Percentiles rank a stretch among this genome's conserved stretches.
Evolutionary conservation across 129 eudicot species (phyloP).

Genomic region (Arctium minus): DNA sequence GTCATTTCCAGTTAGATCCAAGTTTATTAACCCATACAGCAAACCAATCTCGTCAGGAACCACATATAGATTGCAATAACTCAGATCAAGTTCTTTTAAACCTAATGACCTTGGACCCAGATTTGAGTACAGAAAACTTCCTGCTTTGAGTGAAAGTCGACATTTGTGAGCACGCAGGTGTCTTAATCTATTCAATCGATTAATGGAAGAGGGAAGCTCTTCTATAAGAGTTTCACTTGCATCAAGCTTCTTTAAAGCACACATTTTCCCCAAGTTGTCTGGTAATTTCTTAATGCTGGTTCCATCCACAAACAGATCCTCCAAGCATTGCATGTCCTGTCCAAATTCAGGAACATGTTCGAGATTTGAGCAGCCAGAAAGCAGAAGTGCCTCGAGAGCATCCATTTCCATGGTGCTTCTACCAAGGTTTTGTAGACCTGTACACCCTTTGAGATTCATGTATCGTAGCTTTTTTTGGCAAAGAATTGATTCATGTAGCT

Average conservation of each 20-base stretch:
- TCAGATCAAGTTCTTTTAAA: conserved; percentile 13
- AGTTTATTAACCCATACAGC: not conserved
- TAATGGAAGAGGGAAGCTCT: conserved; percentile 6
- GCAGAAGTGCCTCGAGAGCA: conserved; percentile 13
- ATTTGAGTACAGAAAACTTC: not conserved
- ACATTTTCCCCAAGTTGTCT: conserved; percentile 9
- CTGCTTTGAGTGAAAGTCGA: not conserved
- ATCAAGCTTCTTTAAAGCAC: conserved; percentile 8
- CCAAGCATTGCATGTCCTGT: conserved; percentile 2
- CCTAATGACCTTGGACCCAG: not conserved
- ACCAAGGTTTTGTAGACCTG: not conserved
- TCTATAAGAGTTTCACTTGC: conserved; percentile 3
- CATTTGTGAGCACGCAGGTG: conserved; percentile 9
- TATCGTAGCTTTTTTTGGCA: not conserved
- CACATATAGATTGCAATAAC: conserved; percentile 5
- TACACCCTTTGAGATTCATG: conserved; percentile 10
- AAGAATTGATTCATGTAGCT: conserved; percentile 14
- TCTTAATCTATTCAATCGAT: not conserved
- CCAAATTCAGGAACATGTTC: conserved; percentile 16
- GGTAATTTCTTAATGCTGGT: conserved; percentile 11
- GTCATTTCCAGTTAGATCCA: conserved; percentile 26
- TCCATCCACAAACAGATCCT: not conserved
- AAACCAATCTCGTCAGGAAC: conserved; percentile 25
- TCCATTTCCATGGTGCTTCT: conserved; percentile 14
- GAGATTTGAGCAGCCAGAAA: conserved; percentile 16